Evolutionary conservation across 192 early-diverging fungal genomes (phyloP).

Genomic region (Mortierella hygrophila): DNA sequence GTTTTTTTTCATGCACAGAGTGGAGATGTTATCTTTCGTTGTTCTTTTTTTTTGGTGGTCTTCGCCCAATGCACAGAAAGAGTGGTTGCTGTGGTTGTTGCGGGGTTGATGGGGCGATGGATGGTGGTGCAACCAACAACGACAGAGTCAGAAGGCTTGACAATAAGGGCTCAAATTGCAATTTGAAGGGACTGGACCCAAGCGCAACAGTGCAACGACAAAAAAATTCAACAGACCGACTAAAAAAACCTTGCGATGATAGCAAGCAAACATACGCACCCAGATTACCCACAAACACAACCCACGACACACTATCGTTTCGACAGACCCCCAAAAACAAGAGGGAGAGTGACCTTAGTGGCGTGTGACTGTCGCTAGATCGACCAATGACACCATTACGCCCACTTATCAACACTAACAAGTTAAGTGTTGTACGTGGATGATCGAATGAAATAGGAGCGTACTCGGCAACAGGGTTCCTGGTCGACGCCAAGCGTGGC

Average conservation of each 20-base stretch:
- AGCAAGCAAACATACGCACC: neutral
- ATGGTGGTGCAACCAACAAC: neutral
- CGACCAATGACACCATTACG: neutral
- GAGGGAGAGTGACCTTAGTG: neutral
- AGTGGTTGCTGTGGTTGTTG: neutral
- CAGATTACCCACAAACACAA: neutral
- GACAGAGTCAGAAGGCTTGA: too few species aligned
- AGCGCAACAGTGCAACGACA: neutral
- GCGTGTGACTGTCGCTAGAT: neutral
- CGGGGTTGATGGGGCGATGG: neutral
- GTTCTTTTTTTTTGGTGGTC: neutral
- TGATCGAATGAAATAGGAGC: conserved; percentile 47
- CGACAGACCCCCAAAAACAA: neutral
- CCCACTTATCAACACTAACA: neutral
- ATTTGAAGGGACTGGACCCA: too few species aligned
- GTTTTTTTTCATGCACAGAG: neutral
- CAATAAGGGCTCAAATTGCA: too few species aligned
- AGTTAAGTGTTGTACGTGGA: neutral
- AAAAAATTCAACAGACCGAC: neutral
- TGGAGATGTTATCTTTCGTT: neutral
- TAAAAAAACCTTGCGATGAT: too few species aligned
- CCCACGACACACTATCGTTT: neutral
- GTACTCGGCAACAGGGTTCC: conserved; percentile 79
- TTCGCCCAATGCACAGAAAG: neutral
- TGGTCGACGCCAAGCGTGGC: conserved; percentile 81